Evolutionary conservation across 73 alveolate genomes (phyloP), one percentile per base, ranked within the genome.

Genomic region (Paramecium sexaurelia): DNA sequence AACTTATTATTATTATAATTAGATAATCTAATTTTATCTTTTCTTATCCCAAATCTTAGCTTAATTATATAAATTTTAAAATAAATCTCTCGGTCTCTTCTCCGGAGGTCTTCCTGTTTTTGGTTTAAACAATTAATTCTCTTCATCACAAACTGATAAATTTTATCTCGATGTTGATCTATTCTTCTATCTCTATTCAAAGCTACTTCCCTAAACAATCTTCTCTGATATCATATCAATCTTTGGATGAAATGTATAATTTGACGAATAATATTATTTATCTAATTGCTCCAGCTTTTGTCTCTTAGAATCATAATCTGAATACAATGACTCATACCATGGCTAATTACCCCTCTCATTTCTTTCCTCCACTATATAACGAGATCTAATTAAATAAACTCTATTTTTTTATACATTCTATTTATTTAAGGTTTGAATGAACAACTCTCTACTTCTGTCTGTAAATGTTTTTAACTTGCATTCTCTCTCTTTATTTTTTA

Each of bases 71-170:
- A 78, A 33, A 78, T 43, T 78, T 19, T 37, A 20, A 45, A 78
- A 78, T 24, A 78, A 40, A 43, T 78, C 75, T 41, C 33, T 32
- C 0, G 90, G 75, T 22, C 90, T 37, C 20, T 43, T 41, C 51
- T 78, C 68, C 3, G 90, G 90, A 40, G 90, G 75, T 45, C 90
- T 37, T 1, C 90, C 90, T 36, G 90, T 78, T 39, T 43, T 37
- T 7, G 90, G 90, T 43, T 78, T 78, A 24, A 78, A 78, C 3
- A 78, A 61, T 15, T 78, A 61, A 22, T 43, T 78, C 41, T 78
- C 90, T 17, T 78, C 90, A 24, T 29, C 90, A 78, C 90, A 61
- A 9, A 61, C 47, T 26, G 83, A 61, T 8, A 61, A 11, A 26
- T 78, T 26, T 20, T 41, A 41, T 78, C 55, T 19, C 22, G 68